A percentile compares a stretch with the other conserved stretches of the same genome.
phyloP scores from a whole-genome alignment of 2,329 filamentous ascomycete species.

The Fusarium heterosporum region DNA sequence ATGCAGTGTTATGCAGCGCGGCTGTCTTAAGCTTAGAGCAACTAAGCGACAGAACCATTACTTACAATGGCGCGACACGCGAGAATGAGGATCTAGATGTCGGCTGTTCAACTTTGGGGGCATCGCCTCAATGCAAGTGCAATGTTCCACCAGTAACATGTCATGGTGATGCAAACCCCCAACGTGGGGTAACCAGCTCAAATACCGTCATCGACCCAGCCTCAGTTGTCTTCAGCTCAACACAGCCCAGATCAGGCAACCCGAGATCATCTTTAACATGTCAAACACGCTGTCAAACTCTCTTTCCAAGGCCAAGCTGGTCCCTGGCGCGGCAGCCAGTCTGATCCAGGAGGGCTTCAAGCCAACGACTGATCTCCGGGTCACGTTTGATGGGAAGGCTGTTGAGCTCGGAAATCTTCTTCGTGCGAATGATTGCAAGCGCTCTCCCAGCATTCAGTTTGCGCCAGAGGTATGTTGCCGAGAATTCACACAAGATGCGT shows the following conservation, averaged over 20 bases:
- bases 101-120: conserved; percentile 20
- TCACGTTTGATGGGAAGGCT: conserved; percentile 52
- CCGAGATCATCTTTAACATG: conserved; percentile 21
- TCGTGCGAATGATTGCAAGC: conserved; percentile 54
- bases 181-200: conserved; percentile 35
- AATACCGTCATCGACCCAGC: conserved; percentile 34
- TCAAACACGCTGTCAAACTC: conserved; percentile 45
- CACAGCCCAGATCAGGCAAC: not conserved
- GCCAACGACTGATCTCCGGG: conserved; percentile 54
- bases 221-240: conserved; percentile 10
- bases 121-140: not conserved
- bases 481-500: accelerated
- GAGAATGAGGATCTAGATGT: not conserved
- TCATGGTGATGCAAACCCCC: conserved; percentile 25
- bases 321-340: conserved; percentile 54
- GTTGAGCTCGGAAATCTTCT: conserved; percentile 56
- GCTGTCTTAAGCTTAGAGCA: no score
- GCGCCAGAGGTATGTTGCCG: conserved; percentile 45
- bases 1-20: no score
- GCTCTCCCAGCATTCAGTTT: conserved; percentile 53
- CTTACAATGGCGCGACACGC: no score
- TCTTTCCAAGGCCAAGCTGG: conserved; percentile 54
- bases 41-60: no score
- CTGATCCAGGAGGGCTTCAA: conserved; percentile 58
- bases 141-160: conserved; percentile 40